Base-by-base conservation (phyloP, 2,329 filamentous ascomycete species). In the Fusarium euwallaceae region DNA sequence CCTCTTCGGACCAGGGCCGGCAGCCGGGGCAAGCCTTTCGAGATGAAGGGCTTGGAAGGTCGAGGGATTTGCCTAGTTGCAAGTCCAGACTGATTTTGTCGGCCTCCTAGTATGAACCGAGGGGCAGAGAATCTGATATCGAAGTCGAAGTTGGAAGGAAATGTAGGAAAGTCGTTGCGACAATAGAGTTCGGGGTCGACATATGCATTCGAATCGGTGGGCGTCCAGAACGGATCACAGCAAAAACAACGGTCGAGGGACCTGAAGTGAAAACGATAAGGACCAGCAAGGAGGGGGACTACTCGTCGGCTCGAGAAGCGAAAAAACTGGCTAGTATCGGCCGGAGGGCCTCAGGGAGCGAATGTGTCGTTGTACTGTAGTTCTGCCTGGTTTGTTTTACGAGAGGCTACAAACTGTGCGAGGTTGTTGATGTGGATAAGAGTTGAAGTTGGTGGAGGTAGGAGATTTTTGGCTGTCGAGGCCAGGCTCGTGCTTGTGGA, bases 1-100 rank as follows among this genome's bases (percentile, higher is more conserved):
- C 82, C 81, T 80, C 72, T 74, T 70, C 67, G 80, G 79, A 81
- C 77, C 81, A 79, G 81, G 82, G 78, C 79, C 79, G 80, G 81
- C 81, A 83, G 80, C 79, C 75, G 79, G 78, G 79, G 76, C 77
- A 78, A 78, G 77, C 74, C 75, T 78, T 71, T 77, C 71, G 74
- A 76, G 59, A 68, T 73, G 66, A 74, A 64, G 72, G 62, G 66
- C 70, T 76, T 64, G 68, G 53, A 55, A 32, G 32, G 27, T 61
- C 56, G 60, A 64, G 64, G 68, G 69, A 61, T 64, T 68, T 61
- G 70, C 53, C 45, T 68, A 67, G 73, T 66, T 72, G 63, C 63
- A 66, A 65, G 59, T 22, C 43, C 22, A 53, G 22, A 60, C 67
- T 61, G 48, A 45, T 56, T 16, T 36, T 68, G 66, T 72, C 61